Evolutionary conservation across 352 stramenopile species (phyloP).

Genomic region (Pythium aquatile): DNA sequence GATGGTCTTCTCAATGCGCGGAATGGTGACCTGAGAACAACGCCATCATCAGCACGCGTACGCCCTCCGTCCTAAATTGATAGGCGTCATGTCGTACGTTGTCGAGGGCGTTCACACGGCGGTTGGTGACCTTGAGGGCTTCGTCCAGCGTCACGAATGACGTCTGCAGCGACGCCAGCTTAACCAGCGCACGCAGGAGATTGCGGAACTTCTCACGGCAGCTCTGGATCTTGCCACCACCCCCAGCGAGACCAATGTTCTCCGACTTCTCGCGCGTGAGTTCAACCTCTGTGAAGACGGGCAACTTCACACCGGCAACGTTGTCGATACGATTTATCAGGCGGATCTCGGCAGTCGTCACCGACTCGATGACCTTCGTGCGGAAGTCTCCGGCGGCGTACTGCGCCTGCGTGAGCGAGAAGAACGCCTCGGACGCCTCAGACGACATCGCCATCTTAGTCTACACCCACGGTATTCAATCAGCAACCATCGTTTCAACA

Average conservation of each 20-base stretch:
- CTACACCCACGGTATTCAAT: conserved; percentile 23
- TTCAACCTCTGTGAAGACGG: conserved; percentile 97
- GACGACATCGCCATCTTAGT: conserved; percentile 85
- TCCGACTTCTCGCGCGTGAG: conserved; percentile 93
- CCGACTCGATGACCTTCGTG: conserved; percentile 96
- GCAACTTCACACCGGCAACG: conserved; percentile 98
- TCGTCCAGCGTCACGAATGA: conserved; percentile 99
- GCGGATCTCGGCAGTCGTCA: conserved; percentile 94
- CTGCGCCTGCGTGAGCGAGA: conserved; percentile 98
- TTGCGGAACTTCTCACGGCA: conserved; percentile 88
- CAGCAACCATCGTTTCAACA: background rate
- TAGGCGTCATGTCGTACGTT: conserved; percentile 59
- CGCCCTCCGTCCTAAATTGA: background rate
- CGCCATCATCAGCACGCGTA: background rate
- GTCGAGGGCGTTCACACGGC: conserved; percentile 98
- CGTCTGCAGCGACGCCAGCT: conserved; percentile 91
- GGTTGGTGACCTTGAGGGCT: conserved; percentile 98
- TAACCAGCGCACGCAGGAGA: conserved; percentile 82
- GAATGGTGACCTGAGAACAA: conserved; percentile 94
- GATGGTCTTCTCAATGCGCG: conserved; percentile 96
- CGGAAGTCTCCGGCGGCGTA: conserved; percentile 98
- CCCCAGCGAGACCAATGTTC: conserved; percentile 94
- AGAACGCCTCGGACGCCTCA: conserved; percentile 94
- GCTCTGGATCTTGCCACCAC: conserved; percentile 97
- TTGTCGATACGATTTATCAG: conserved; percentile 98